phyloP scores from a whole-genome alignment of 768 basidiomycete species.

The Serpula lacrymans region DNA sequence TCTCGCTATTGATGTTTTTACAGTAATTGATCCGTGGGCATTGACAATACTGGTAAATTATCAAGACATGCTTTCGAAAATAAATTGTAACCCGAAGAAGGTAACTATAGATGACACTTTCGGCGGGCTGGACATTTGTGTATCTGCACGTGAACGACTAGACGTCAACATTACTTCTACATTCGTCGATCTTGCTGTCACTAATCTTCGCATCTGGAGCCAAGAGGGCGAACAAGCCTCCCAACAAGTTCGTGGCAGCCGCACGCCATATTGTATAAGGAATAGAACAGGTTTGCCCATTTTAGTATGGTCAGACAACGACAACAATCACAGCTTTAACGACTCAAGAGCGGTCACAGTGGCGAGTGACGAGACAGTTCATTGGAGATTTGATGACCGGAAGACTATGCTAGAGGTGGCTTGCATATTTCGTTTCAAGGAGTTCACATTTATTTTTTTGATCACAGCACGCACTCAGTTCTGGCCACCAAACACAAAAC shows the following conservation, averaged over 20 bases:
- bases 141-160: constrained; percentile 78
- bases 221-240: constrained; percentile 70
- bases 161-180: constrained; percentile 90
- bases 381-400: constrained; percentile 99
- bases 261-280: constrained; percentile 89
- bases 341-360: constrained; percentile 57
- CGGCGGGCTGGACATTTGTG: constrained; percentile 51
- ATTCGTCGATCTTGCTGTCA: constrained; percentile 81
- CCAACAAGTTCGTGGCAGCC: constrained; percentile 77
- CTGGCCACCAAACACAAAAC: constrained; percentile 80
- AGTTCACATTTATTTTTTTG: background rate
- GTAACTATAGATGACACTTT: constrained; percentile 47
- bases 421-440: background rate
- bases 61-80: background rate
- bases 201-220: constrained; percentile 69
- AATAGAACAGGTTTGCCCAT: constrained; percentile 90
- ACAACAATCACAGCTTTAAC: constrained; percentile 45
- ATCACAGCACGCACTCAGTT: constrained; percentile 39
- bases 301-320: constrained; percentile 81
- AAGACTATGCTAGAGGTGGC: constrained; percentile 86
- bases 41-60: constrained; percentile 64
- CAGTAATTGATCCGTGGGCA: constrained; percentile 96
- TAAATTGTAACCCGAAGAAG: constrained; percentile 32
- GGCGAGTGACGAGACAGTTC: constrained; percentile 69
- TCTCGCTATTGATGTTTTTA: constrained; percentile 9